Base-by-base conservation (phyloP, 768 basidiomycete species). In the Tulasnella sp. region DNA sequence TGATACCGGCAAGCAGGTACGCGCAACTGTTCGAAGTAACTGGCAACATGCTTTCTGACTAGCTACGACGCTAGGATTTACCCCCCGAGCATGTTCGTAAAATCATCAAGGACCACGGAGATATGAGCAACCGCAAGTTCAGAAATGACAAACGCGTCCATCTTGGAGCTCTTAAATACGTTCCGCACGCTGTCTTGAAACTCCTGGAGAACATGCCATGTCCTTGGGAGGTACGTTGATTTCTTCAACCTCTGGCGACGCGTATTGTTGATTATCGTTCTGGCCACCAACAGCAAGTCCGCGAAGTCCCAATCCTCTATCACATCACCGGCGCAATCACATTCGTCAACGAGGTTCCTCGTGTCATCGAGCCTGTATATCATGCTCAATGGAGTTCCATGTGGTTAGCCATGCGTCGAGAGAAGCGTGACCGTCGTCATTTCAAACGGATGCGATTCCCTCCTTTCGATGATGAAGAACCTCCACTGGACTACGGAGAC, bases 391-490 rank as follows among this genome's bases (percentile, higher is more conserved):
- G 97, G 97, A 96, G 94, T 82, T 93, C 94, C 6, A 99, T 99
- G 97, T 99, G 97, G 97, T 86, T 99, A 67, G 97, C 97, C 14
- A 99, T 99, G 97, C 88, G 97, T 77, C 86, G 97, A 78, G 97
- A 99, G 85, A 99, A 99, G 86, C 89, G 97, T 76, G 97, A 99
- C 83, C 93, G 97, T 82, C 86, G 97, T 77, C 97, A 99, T 83
- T 99, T 99, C 87, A 99, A 99, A 86, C 94, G 97, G 67, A 98
- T 99, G 96, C 91, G 97, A 31, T 99, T 99, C 85, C 97, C 97
- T 31, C 97, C 97, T 0, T 99, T 99, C 82, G 97, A 99, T 82
- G 97, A 99, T 81, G 97, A 99, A 84, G 97, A 99, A 81, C 97
- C 97, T 11, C 97, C 97, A 2, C 88, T 98, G 83, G 97, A 99